Evolutionary conservation across 306 rosid species (phyloP), one percentile per base, ranked within the genome.

Genomic region (Macrotyloma uniflorum): DNA sequence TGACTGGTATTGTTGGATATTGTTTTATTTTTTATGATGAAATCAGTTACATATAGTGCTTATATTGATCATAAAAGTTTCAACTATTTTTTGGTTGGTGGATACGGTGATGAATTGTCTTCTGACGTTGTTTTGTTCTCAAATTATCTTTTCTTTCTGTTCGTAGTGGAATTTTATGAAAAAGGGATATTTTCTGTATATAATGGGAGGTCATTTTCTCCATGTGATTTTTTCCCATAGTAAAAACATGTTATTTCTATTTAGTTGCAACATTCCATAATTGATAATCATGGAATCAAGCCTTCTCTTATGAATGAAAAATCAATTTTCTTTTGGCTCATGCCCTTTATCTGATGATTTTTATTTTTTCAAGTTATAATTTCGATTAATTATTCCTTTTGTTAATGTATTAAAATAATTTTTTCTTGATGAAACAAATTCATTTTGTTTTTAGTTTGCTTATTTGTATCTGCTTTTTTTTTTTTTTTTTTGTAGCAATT

Each of bases 301-400:
- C 73, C 76, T 67, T 59, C 23, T 67, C 53, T 61, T 45, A 24
- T 3, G 40, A 33, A 23, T 36, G 77, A 55, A 72, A 51, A 30
- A 42, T 35, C 55, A 54, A 28, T 36, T 63, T 47, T 47, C 40
- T 30, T 2, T 14, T 22, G 47, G 28, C 43, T n/a, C n/a, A 2
- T 58, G 78, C 77, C 67, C 35, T 53, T 74, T 75, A 16, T 62
- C 16, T 53, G 63, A 77, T 84, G 43, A 71, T 4, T 59, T 77
- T 38, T 22, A 72, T 80, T 77, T 57, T 28, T 10, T 72, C n/a
- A 46, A 46, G 33, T 38, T 53, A 28, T 76, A 42, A 38, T 38
- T 75, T 76, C 49, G 67, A 66, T 47, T 24, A 35, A 12, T 55
- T 59, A 38, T 78, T 58, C 59, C 28, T 67, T 75, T 70, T 33